These are phyloP conservation scores for Syncephalastrum monosporum DNA, from an alignment of 371 early-diverging fungal species.

Conservation along the genomic window DNA sequence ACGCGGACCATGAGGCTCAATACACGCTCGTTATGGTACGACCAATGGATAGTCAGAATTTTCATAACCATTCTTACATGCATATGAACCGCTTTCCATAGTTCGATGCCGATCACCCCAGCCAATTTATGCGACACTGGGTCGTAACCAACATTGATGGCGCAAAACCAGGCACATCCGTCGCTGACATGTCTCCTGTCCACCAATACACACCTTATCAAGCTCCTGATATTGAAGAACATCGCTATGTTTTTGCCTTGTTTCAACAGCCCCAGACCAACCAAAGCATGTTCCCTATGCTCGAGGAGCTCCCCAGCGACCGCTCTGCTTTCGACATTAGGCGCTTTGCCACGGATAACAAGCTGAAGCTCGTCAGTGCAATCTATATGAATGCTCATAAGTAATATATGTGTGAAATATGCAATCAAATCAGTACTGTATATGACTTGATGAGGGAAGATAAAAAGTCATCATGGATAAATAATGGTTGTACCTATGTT, in stretches of 20 bases:
- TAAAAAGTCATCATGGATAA: too few species aligned
- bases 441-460: too few species aligned
- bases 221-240: slow-evolving; percentile 45
- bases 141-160: slow-evolving; percentile 47
- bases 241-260: slow-evolving; percentile 52
- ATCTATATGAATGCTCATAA: slow-evolving; percentile 11
- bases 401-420: not conserved
- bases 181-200: slow-evolving; percentile 14
- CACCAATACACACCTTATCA: slow-evolving; percentile 32
- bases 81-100: slow-evolving; percentile 1
- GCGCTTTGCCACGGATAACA: slow-evolving; percentile 11
- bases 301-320: not conserved
- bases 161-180: slow-evolving; percentile 33
- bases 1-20: slow-evolving; percentile 8
- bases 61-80: not conserved
- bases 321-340: slow-evolving; percentile 12
- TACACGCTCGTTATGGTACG: slow-evolving; percentile 20
- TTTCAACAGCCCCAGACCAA: slow-evolving; percentile 32
- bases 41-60: not conserved
- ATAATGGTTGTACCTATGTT: too few species aligned
- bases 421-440: too few species aligned
- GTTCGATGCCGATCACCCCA: slow-evolving; percentile 44
- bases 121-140: slow-evolving; percentile 49
- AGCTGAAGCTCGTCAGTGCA: slow-evolving; percentile 13
- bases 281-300: slow-evolving; percentile 9